Conservation (phyloP, 2,329 filamentous ascomycete genomes). For the Ophiostoma triangulosporum region DNA sequence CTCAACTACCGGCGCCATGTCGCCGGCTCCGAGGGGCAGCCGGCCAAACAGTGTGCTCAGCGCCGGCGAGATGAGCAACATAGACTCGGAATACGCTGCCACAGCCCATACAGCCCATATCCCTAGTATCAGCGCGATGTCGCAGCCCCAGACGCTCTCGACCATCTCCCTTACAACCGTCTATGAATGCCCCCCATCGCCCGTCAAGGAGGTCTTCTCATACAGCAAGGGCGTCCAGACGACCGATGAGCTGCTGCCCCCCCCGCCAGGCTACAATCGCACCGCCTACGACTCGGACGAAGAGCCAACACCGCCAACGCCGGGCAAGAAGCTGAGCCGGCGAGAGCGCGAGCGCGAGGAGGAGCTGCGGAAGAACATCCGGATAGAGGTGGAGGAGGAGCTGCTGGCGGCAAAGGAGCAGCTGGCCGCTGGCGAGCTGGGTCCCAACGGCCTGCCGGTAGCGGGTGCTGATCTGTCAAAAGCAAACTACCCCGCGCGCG, state of each 20-base stretch:
- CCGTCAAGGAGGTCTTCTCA: constrained; percentile 73
- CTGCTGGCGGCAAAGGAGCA: constrained; percentile 55
- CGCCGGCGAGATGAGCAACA: constrained; percentile 65
- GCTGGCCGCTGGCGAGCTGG: constrained; percentile 22
- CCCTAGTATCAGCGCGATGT: neutral
- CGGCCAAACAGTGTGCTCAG: constrained; percentile 79
- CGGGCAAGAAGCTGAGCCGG: constrained; percentile 63
- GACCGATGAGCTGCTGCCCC: constrained; percentile 54
- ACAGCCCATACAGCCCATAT: constrained; percentile 16
- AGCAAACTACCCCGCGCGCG: constrained; percentile 61
- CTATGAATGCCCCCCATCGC: constrained; percentile 65
- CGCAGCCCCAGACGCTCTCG: constrained; percentile 51
- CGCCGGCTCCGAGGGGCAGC: constrained; percentile 56
- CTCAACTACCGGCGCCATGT: constrained; percentile 50
- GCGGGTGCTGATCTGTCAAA: constrained; percentile 27
- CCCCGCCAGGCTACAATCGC: constrained; percentile 37
- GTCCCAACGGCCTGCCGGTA: constrained; percentile 10
- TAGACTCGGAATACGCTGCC: constrained; percentile 47
- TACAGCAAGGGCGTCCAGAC: constrained; percentile 98
- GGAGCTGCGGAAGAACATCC: constrained; percentile 70
- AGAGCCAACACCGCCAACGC: constrained; percentile 39
- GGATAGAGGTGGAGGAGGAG: constrained; percentile 87
- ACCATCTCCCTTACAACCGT: constrained; percentile 62
- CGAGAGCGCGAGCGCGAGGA: constrained; percentile 75
- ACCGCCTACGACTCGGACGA: constrained; percentile 52